phyloP scores from a whole-genome alignment of 139 green algal species.

The Auxenochlorella pyrenoidosa region DNA sequence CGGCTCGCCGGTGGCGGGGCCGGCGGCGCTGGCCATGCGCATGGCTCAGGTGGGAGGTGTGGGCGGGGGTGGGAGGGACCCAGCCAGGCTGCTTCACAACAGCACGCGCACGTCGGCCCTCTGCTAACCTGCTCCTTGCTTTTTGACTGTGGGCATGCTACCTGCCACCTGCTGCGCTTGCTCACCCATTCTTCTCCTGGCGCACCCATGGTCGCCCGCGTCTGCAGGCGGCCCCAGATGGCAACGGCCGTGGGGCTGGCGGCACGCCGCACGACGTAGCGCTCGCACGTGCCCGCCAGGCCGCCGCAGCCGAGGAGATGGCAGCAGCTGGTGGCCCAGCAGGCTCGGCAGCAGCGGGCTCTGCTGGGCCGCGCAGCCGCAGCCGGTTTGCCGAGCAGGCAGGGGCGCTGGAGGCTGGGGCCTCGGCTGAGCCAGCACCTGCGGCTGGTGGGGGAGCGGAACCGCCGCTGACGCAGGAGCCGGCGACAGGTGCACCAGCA shows the following conservation, averaged over 20 bases:
- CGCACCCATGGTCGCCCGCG: neutral
- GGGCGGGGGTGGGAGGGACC: neutral
- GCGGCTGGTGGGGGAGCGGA: neutral
- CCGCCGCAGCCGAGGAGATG: conserved; percentile 32
- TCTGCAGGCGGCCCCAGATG: neutral
- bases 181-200: neutral
- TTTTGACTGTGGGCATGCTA: neutral
- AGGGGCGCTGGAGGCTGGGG: neutral
- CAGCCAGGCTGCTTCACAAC: neutral
- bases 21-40: neutral
- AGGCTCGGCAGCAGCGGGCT: neutral
- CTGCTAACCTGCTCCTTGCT: neutral
- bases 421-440: no score
- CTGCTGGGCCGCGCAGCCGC: neutral
- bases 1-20: conserved; percentile 27
- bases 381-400: conserved; percentile 17
- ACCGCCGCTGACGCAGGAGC: neutral
- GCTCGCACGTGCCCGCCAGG: conserved; percentile 50
- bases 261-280: conserved; percentile 58
- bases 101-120: neutral
- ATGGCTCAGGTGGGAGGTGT: conserved; percentile 36
- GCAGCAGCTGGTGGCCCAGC: conserved; percentile 3
- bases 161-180: neutral
- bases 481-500: neutral
- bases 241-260: conserved; percentile 38